phyloP scores from a whole-genome alignment of 495 filamentous ascomycete species.

The Penicillium canariense region DNA sequence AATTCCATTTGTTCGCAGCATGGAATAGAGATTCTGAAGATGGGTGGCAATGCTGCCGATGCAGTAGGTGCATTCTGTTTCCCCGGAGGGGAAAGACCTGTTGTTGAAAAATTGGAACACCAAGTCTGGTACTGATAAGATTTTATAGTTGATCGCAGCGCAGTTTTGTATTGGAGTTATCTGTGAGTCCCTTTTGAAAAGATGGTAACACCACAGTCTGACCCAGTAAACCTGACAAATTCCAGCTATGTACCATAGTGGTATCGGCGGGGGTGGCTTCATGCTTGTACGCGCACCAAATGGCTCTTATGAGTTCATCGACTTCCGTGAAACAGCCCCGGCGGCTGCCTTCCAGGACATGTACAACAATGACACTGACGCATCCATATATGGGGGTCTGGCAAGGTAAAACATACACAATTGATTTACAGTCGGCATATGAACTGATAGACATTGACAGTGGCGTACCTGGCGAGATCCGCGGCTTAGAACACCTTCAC shows the following conservation, averaged over 20 bases:
- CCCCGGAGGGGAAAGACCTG: background rate
- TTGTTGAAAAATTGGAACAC: background rate
- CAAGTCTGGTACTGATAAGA: background rate
- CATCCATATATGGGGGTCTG: constrained; percentile 56
- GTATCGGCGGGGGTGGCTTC: constrained; percentile 88
- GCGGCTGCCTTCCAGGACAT: constrained; percentile 75
- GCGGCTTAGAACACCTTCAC: constrained; percentile 75
- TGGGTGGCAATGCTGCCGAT: constrained; percentile 74
- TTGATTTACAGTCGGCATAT: background rate
- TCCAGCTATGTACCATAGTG: constrained; percentile 78
- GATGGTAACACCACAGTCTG: background rate
- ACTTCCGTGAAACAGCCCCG: constrained; percentile 85
- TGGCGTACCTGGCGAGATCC: constrained; percentile 80
- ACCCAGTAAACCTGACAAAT: constrained; percentile 8
- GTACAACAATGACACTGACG: constrained; percentile 60
- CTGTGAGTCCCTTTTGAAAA: constrained; percentile 39
- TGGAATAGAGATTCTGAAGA: constrained; percentile 66
- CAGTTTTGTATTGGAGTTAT: constrained; percentile 73
- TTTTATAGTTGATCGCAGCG: constrained; percentile 60
- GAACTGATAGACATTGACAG: constrained; percentile 29
- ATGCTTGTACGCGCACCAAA: constrained; percentile 65
- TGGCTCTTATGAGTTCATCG: constrained; percentile 70
- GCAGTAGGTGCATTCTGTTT: constrained; percentile 41
- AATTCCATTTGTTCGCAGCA: constrained; percentile 72
- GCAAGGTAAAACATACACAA: constrained; percentile 48